Evolutionary conservation across 73 alveolate species (phyloP).

Genomic region (Paramecium biaurelia): DNA sequence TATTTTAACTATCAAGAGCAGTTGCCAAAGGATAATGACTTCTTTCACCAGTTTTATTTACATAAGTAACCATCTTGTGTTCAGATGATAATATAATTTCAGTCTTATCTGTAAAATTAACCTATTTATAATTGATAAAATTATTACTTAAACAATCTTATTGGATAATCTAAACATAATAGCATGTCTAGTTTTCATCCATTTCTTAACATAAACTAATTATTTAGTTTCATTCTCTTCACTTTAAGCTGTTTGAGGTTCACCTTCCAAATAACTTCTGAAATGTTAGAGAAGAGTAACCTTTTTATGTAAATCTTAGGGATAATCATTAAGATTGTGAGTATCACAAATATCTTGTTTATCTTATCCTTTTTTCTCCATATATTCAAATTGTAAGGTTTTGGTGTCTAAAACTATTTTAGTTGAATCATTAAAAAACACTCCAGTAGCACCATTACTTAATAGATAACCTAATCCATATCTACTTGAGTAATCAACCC

Average conservation of each 20-base stretch:
- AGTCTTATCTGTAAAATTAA: conserved; percentile 94
- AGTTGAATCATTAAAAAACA: conserved; percentile 77
- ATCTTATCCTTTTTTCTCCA: conserved; percentile 56
- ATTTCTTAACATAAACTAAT: conserved; percentile 88
- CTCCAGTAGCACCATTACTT: conserved; percentile 74
- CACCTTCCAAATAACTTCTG: conserved; percentile 65
- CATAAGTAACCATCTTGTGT: conserved; percentile 94
- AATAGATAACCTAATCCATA: conserved; percentile 77
- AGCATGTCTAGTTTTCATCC: conserved; percentile 97
- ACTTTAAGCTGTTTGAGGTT: neutral
- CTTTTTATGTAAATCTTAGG: conserved; percentile 60
- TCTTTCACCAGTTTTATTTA: conserved; percentile 93
- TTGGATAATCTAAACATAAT: conserved; percentile 94
- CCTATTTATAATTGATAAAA: neutral
- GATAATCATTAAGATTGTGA: conserved; percentile 52
- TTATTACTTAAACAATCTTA: conserved; percentile 87
- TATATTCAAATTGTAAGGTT: conserved; percentile 40
- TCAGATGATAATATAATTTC: conserved; percentile 92
- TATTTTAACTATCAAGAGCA: conserved; percentile 90
- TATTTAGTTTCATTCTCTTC: conserved; percentile 21
- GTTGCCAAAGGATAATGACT: conserved; percentile 85
- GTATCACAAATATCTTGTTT: conserved; percentile 50
- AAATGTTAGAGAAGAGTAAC: conserved; percentile 65
- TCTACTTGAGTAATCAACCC: conserved; percentile 83
- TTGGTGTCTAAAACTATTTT: conserved; percentile 68